Evolutionary conservation across 129 eudicot species (phyloP).

Genomic region (Artemisia argyi): DNA sequence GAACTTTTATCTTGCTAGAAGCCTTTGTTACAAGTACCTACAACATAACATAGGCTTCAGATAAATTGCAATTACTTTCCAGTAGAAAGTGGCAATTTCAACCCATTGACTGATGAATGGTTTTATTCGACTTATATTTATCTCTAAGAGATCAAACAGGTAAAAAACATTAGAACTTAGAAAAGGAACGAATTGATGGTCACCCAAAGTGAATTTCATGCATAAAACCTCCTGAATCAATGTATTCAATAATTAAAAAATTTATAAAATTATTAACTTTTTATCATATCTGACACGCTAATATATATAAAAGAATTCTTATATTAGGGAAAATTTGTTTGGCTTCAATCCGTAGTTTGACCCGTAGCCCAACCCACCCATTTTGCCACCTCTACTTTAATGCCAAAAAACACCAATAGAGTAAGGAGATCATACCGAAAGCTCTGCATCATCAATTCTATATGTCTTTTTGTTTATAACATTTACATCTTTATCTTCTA

Average conservation of each 20-base stretch:
- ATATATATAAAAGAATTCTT: not conserved
- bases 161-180: not conserved
- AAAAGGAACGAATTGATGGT: not conserved
- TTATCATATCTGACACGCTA: not conserved
- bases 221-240: not conserved
- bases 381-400: conserved; percentile 12
- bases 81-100: not conserved
- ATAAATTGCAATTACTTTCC: conserved; percentile 7
- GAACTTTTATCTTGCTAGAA: conserved; percentile 58
- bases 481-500: conserved; percentile 56
- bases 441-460: conserved; percentile 59
- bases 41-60: conserved; percentile 11
- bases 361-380: not conserved
- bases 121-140: not conserved
- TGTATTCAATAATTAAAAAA: not conserved
- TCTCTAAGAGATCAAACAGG: not conserved
- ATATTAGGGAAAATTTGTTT: not conserved
- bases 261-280: too few species aligned
- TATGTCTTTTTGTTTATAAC: conserved; percentile 49
- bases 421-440: conserved; percentile 56
- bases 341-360: not conserved
- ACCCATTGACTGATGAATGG: not conserved
- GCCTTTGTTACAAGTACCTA: conserved; percentile 84
- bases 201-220: not conserved
- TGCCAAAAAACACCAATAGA: conserved; percentile 4